A percentile compares a stretch with the other conserved stretches of the same genome.
Conservation (phyloP, 805 yeast genomes). For the Sugiyamaella floridensis region DNA sequence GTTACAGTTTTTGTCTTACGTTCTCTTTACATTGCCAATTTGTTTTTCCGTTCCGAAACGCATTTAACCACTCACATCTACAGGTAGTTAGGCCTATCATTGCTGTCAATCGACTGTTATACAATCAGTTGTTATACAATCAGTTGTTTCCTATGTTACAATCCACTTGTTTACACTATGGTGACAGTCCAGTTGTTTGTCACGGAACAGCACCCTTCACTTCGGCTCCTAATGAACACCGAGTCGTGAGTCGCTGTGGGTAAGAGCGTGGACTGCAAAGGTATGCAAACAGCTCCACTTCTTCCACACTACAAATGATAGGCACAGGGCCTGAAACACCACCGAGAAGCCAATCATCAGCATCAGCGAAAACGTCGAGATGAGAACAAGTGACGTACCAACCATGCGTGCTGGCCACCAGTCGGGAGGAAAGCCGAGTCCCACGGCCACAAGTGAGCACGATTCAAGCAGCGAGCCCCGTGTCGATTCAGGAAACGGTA, state of each 20-base stretch:
- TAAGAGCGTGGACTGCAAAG: constrained; percentile 6
- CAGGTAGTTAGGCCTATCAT: too few species aligned
- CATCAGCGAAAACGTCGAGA: constrained; percentile 6
- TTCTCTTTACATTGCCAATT: too few species aligned
- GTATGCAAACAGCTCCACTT: constrained; percentile 16
- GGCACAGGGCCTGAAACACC: constrained; percentile 19
- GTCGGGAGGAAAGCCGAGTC: constrained; percentile 10
- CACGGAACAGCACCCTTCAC: neutral
- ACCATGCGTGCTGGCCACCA: constrained; percentile 11
- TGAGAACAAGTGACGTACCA: constrained; percentile 3
- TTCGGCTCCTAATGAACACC: neutral
- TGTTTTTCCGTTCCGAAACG: too few species aligned
- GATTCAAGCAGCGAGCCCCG: neutral
- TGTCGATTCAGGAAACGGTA: neutral
- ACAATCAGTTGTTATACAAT: too few species aligned
- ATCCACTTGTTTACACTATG: neutral
- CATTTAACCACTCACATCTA: too few species aligned
- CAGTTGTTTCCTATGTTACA: too few species aligned
- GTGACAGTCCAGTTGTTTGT: neutral
- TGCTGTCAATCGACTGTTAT: too few species aligned
- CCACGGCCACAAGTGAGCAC: constrained; percentile 1
- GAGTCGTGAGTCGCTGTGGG: neutral
- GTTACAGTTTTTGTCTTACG: neutral
- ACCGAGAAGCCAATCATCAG: constrained; percentile 17
- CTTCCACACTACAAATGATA: constrained; percentile 15